These are phyloP conservation scores for Shiraia bambusicola DNA, from an alignment of 2,329 filamentous ascomycete genomes.

Conservation along the genomic window DNA sequence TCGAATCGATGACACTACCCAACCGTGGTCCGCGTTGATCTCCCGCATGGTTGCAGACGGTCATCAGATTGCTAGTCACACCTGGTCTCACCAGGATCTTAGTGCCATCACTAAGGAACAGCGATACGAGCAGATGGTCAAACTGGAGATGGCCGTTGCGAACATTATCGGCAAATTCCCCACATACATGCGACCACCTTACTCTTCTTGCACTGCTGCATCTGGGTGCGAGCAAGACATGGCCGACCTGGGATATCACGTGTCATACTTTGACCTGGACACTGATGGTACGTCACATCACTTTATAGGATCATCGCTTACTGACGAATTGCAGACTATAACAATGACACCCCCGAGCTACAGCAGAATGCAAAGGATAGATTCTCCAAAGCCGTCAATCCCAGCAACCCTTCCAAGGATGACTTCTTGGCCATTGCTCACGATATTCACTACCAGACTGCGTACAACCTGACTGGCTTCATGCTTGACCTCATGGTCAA, in stretches of 20 bases:
- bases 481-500: conserved; percentile 43
- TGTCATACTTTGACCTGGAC: conserved; percentile 63
- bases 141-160: conserved; percentile 57
- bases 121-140: conserved; percentile 53
- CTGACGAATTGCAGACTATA: conserved; percentile 27
- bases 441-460: conserved; percentile 51
- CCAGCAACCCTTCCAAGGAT: conserved; percentile 20
- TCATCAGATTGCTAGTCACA: conserved; percentile 63
- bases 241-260: conserved; percentile 56
- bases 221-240: conserved; percentile 42
- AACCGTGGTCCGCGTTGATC: conserved; percentile 52
- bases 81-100: conserved; percentile 57
- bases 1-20: conserved; percentile 52
- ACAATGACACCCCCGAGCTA: conserved; percentile 31
- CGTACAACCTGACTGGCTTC: conserved; percentile 44
- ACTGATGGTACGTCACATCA: conserved; percentile 42
- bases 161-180: conserved; percentile 58
- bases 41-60: conserved; percentile 56
- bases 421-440: conserved; percentile 57
- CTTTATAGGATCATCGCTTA: not conserved
- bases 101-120: conserved; percentile 46
- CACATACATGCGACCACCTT: conserved; percentile 56
- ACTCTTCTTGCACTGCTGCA: conserved; percentile 47
- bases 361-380: conserved; percentile 40
- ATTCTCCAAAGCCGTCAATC: conserved; percentile 46